Conservation (phyloP, 2,329 filamentous ascomycete genomes). For the Arthrobotrys megalospora region DNA sequence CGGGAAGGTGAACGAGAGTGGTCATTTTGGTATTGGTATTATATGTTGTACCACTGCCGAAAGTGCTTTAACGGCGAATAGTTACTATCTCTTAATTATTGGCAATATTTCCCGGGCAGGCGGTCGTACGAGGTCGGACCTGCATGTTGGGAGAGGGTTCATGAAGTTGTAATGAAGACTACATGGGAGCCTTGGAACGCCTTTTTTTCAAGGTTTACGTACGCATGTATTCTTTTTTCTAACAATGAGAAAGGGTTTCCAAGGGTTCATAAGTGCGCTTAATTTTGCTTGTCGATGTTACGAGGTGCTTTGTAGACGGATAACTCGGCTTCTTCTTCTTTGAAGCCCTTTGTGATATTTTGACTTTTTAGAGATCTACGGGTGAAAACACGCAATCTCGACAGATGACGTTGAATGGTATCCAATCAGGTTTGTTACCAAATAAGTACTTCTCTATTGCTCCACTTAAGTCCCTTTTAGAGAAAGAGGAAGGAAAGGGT, state of each 20-base stretch:
- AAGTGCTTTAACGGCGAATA: neutral
- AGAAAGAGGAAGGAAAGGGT: no score
- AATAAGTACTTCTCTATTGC: neutral
- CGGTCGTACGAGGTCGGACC: neutral
- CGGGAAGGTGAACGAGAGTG: neutral
- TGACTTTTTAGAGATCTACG: conserved; percentile 18
- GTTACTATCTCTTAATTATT: neutral
- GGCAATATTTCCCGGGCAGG: neutral
- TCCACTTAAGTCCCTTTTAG: neutral
- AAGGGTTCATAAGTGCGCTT: conserved; percentile 16
- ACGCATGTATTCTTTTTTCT: neutral
- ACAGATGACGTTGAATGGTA: conserved; percentile 52
- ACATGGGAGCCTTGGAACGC: conserved; percentile 3
- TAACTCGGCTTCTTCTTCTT: conserved; percentile 6
- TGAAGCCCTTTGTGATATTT: conserved; percentile 1
- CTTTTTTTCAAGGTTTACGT: conserved; percentile 1
- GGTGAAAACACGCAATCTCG: conserved; percentile 45
- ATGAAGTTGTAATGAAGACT: conserved; percentile 4
- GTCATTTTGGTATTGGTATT: neutral
- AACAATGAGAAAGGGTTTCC: neutral
- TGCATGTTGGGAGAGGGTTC: neutral
- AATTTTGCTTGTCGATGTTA: conserved; percentile 17
- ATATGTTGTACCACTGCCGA: neutral
- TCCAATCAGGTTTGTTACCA: conserved; percentile 52
- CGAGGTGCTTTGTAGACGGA: neutral